phyloP scores from a whole-genome alignment of 768 basidiomycete genomes.

The Boletus pseudo-olivaceus region DNA sequence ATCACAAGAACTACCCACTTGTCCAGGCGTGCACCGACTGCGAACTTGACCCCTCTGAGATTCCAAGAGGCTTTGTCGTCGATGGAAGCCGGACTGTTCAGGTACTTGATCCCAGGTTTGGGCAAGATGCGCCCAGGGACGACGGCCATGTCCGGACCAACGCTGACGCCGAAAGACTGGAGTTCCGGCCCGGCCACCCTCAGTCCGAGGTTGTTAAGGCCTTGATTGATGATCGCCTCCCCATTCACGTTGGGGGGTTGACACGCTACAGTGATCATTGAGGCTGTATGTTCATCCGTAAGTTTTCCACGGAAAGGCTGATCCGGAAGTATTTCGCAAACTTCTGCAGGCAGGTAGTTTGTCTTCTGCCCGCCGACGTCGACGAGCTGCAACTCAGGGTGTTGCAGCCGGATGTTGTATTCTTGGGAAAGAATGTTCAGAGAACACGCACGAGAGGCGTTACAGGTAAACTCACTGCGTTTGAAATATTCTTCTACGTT shows the following conservation, averaged over 20 bases:
- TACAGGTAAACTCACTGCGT: slow-evolving; percentile 35
- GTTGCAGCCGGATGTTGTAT: slow-evolving; percentile 37
- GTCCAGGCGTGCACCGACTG: slow-evolving; percentile 49
- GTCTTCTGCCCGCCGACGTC: slow-evolving; percentile 46
- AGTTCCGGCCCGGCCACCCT: slow-evolving; percentile 32
- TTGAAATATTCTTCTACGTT: slow-evolving; percentile 48
- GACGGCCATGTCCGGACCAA: slow-evolving; percentile 50
- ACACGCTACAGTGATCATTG: slow-evolving; percentile 49
- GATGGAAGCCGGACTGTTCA: slow-evolving; percentile 27
- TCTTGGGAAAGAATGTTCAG: slow-evolving; percentile 30
- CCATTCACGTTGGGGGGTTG: slow-evolving; percentile 49
- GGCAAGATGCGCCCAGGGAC: slow-evolving; percentile 52
- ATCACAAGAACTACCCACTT: slow-evolving; percentile 73
- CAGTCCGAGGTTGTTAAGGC: slow-evolving; percentile 44
- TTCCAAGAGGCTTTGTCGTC: slow-evolving; percentile 54
- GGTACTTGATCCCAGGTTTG: slow-evolving; percentile 42
- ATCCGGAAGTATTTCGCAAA: slow-evolving; percentile 45
- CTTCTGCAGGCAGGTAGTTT: slow-evolving; percentile 44
- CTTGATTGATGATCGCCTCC: slow-evolving; percentile 40
- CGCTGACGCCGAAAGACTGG: slow-evolving; percentile 41
- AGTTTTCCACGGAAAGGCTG: slow-evolving; percentile 49
- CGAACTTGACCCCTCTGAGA: slow-evolving; percentile 55
- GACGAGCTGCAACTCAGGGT: slow-evolving; percentile 43
- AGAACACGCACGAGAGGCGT: background rate
- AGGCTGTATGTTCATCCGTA: slow-evolving; percentile 49